Base-by-base conservation (phyloP, 2,329 filamentous ascomycete species). In the Hymenotorrendiella dingleyae region DNA sequence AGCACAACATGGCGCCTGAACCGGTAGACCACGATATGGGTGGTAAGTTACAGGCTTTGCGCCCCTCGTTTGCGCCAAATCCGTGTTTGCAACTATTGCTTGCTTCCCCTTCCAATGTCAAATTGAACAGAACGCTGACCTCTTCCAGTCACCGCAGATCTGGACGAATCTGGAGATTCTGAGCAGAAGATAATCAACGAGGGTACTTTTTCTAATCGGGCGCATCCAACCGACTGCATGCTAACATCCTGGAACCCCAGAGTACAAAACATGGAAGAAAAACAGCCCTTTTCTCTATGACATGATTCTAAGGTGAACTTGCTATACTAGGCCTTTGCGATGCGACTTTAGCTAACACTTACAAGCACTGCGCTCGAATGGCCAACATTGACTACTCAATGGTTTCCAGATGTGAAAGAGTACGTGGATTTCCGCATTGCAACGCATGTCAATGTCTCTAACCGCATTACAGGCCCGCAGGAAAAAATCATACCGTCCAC, bases 231-330 rank as follows among this genome's bases (percentile, higher is more conserved):
- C n/a, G n/a, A n/a, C n/a, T n/a, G n/a, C n/a, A n/a, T n/a, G n/a
- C 45, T 50, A 32, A 46, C 30, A 23, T n/a, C n/a, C n/a, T n/a
- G n/a, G n/a, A n/a, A 39, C 30, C 26, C 29, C 57, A 89, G 93
- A 98, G 65, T 98, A 98, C 78, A 98, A 98, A 67, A 96, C 91
- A 54, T 98, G 93, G 93, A 98, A 98, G 76, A 98, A 98, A 74
- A 98, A 98, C 68, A 88, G 86, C 53, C 90, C 93, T 3, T 97
- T 97, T 62, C 84, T 98, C 57, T 98, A 98, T 66, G 93, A 98
- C 64, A 87, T 96, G 80, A 93, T 98, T 53, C 75, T 97, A 51
- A 90, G 82, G 81, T 82, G 65, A 53, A 53, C 9, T 33, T n/a
- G n/a, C 17, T 6, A 4, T 3, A 10, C 10, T 33, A 11, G 17